Conservation (phyloP, 805 yeast genomes). For the Candida maesae region DNA sequence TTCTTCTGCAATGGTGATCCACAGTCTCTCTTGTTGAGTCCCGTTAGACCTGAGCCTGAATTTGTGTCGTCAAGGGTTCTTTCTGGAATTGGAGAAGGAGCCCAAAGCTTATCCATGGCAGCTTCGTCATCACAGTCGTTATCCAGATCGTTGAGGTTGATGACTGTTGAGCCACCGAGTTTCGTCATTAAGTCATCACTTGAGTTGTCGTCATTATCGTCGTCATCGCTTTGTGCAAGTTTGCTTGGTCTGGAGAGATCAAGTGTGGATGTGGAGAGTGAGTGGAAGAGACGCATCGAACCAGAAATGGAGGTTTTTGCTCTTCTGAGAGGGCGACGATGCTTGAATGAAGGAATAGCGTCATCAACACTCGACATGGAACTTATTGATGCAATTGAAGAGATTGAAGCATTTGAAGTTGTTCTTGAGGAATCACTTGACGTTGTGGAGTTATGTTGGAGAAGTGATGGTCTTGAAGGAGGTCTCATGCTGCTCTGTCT, state of each 20-base stretch:
- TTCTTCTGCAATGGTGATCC: constrained; percentile 38
- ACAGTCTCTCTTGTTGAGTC: constrained; percentile 28
- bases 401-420: constrained; percentile 22
- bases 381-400: constrained; percentile 21
- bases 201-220: constrained; percentile 9
- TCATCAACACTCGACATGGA: constrained; percentile 25
- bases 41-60: constrained; percentile 12
- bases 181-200: constrained; percentile 7
- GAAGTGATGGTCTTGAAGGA: constrained; percentile 11
- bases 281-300: constrained; percentile 16
- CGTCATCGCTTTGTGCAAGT: constrained; percentile 6
- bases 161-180: not conserved
- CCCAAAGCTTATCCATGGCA: constrained; percentile 23
- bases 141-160: constrained; percentile 9
- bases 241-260: constrained; percentile 14
- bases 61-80: constrained; percentile 13
- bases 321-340: constrained; percentile 19
- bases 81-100: constrained; percentile 27
- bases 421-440: constrained; percentile 18
- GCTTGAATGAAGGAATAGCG: constrained; percentile 4
- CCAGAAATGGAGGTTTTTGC: constrained; percentile 18
- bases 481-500: constrained; percentile 4
- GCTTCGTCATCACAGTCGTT: constrained; percentile 8
- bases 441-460: constrained; percentile 3
- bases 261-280: constrained; percentile 18